phyloP scores from a whole-genome alignment of 2,329 filamentous ascomycete genomes.

The Epichloe gansuensis region DNA sequence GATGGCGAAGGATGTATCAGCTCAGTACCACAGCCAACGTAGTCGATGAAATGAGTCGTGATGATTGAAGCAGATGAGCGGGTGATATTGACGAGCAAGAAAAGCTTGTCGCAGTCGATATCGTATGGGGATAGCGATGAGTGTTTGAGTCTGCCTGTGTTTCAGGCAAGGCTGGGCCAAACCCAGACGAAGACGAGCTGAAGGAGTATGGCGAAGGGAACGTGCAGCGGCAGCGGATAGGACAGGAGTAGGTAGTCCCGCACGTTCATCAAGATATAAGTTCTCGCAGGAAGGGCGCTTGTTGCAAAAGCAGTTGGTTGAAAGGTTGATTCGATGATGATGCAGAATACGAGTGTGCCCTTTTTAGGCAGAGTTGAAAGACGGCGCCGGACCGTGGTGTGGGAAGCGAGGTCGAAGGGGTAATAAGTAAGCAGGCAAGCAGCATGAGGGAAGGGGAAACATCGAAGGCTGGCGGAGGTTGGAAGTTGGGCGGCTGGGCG shows the following conservation, averaged over 20 bases:
- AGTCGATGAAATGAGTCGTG: constrained; percentile 1
- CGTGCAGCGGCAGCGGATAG: constrained; percentile 1
- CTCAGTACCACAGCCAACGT: neutral
- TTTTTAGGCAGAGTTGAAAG: neutral
- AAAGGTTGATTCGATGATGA: neutral
- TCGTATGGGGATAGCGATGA: constrained; percentile 7
- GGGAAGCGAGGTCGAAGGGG: neutral
- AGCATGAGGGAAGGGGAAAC: neutral
- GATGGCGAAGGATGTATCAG: neutral
- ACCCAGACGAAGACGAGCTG: constrained; percentile 1
- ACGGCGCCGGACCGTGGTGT: constrained; percentile 1
- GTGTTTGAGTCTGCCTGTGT: constrained; percentile 9
- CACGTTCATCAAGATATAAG: neutral
- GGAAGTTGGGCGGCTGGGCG: neutral
- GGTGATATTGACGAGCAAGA: constrained; percentile 4
- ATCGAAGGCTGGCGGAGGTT: constrained; percentile 3
- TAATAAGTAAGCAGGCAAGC: neutral
- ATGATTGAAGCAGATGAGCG: constrained; percentile 4
- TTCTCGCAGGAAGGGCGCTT: neutral
- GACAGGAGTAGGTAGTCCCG: neutral
- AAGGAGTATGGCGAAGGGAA: constrained; percentile 3
- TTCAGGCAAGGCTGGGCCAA: constrained; percentile 14
- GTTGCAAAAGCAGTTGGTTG: neutral
- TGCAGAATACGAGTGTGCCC: neutral
- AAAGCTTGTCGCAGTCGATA: constrained; percentile 4